Evolutionary conservation across 345 rosid genomes (phyloP).

Genomic region (Eucalyptus guilfoylei): DNA sequence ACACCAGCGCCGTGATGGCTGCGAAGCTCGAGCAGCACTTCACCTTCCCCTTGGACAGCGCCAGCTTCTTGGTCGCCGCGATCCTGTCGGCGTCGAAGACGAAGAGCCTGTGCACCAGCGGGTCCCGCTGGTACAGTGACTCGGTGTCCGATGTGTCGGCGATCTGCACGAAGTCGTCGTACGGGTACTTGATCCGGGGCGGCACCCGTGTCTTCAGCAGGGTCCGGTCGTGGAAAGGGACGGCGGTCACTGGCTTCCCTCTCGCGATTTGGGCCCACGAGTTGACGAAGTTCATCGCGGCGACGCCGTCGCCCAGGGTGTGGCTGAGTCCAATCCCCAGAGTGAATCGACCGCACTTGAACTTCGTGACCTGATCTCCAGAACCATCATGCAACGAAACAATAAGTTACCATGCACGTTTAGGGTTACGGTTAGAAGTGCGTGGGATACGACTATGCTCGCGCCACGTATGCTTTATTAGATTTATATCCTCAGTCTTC

Average conservation of each 20-base stretch:
- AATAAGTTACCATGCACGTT: background rate
- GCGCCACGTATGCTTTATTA: background rate
- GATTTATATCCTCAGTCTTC: background rate
- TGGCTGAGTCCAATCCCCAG: slow-evolving; percentile 14
- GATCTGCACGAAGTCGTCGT: slow-evolving; percentile 5
- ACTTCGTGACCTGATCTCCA: slow-evolving; percentile 12
- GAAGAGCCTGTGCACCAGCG: background rate
- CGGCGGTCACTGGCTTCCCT: slow-evolving; percentile 1
- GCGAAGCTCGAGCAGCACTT: background rate
- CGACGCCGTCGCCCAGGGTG: slow-evolving; percentile 14
- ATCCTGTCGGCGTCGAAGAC: background rate
- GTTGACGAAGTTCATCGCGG: slow-evolving; percentile 13
- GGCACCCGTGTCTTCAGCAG: slow-evolving; percentile 6
- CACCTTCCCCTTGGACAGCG: background rate
- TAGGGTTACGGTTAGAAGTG: background rate
- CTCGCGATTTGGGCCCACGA: slow-evolving; percentile 20
- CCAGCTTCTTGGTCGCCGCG: background rate
- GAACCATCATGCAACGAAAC: background rate
- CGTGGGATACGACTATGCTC: background rate
- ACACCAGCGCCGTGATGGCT: background rate
- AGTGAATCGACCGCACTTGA: slow-evolving; percentile 18
- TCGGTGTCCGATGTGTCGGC: slow-evolving; percentile 4
- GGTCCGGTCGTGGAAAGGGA: slow-evolving; percentile 14
- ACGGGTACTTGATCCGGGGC: slow-evolving; percentile 1
- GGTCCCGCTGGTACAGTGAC: background rate